Evolutionary conservation across 2,329 filamentous ascomycete species (phyloP), one percentile per base, ranked within the genome.

Genomic region (Phialemoniopsis sp.): DNA sequence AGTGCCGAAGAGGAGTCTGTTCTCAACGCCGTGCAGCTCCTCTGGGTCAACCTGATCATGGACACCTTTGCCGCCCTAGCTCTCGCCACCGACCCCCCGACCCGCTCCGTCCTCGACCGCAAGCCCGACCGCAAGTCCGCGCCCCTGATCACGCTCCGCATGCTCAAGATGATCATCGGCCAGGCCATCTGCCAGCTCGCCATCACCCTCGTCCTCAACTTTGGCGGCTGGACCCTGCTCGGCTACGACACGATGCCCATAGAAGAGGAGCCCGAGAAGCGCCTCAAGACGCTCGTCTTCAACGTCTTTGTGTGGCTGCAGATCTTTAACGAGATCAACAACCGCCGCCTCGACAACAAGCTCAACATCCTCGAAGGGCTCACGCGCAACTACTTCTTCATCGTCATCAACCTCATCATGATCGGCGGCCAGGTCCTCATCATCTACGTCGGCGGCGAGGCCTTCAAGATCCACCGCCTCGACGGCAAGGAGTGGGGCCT

Each of bases 111-210:
- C 9, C 49, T 63, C 13, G 55, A 62, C 43, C 76, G 85, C 29
- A 86, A 86, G 55, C 87, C 87, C 2, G 80, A 87, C 42, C 76
- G 81, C 3, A 89, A 89, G 55, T 82, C 78, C 21, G 82, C 84
- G 7, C 73, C 84, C 2, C 69, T 91, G 6, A 87, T 91, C 50
- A 87, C 77, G 3, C 66, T 82, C 33, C 82, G 78, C 31, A 91
- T 91, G 87, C 87, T 85, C 83, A 93, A 93, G 67, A 93, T 90
- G 86, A 90, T 93, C 43, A 77, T 89, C 39, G 87, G 86, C 1
- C 85, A 93, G 57, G 76, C 84, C 8, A 78, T 90, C 46, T 89
- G 85, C 58, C 85, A 93, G 58, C 75, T 91, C 0, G 71, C 72
- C 3, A 76, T 89, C 17, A 62, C 83, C 0, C 76, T 87, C 40